Conservation (phyloP, 2,329 filamentous ascomycete genomes). For the Polytolypa hystricis region DNA sequence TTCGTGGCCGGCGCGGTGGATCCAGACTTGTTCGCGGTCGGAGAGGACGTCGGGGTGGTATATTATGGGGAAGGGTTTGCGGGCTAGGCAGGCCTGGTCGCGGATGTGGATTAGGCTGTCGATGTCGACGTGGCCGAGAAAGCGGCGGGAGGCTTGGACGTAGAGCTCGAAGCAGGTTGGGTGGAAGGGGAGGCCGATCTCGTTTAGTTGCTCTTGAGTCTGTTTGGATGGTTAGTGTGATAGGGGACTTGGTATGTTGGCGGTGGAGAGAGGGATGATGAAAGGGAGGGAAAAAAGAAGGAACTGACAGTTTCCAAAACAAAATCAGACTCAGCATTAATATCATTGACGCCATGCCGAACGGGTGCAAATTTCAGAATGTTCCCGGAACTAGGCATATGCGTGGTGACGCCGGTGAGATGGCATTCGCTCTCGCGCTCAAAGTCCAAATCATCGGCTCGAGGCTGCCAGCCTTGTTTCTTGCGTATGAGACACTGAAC, state of each 20-base stretch:
- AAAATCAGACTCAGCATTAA: background rate
- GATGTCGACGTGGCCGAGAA: constrained; percentile 5
- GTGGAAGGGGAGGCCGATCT: constrained; percentile 8
- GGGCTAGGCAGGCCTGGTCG: background rate
- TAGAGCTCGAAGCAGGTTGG: constrained; percentile 14
- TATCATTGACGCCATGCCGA: background rate
- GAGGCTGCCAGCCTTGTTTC: constrained; percentile 1
- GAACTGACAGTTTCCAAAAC: background rate
- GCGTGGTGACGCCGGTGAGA: constrained; percentile 1
- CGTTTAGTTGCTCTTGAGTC: background rate
- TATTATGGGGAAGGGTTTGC: background rate
- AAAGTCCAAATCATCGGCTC: constrained; percentile 3
- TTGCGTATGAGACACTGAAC: constrained; percentile 5
- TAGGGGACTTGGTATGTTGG: background rate
- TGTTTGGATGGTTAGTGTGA: background rate
- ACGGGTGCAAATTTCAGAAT: background rate
- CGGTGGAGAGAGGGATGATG: background rate
- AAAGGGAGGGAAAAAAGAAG: background rate
- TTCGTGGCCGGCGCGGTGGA: constrained; percentile 9
- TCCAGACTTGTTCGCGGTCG: constrained; percentile 6
- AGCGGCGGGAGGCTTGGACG: constrained; percentile 2
- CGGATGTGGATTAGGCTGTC: constrained; percentile 1
- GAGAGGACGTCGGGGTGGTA: background rate
- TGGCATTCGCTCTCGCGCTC: background rate
- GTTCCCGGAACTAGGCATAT: background rate